Percentiles rank a stretch among this genome's conserved stretches.
Conservation (phyloP, 768 basidiomycete genomes). For the Serendipita vermifera region DNA sequence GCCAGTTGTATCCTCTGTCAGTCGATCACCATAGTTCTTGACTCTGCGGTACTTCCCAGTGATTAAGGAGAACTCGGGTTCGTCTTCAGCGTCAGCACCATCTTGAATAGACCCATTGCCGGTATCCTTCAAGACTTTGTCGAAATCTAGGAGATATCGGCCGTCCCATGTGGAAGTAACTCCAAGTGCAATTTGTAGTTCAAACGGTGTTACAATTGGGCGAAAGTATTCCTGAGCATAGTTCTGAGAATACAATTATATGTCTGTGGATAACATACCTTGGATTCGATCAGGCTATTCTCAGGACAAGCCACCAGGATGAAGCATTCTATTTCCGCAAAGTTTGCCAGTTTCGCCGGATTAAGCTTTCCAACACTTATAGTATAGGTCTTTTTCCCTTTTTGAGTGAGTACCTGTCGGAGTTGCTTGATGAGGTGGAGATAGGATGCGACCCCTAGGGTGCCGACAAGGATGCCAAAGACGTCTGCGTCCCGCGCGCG, state of each 20-base stretch:
- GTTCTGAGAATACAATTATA: no score
- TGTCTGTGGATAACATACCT: slow-evolving; percentile 30
- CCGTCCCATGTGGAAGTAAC: slow-evolving; percentile 57
- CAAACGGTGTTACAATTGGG: slow-evolving; percentile 90
- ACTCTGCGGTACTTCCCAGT: slow-evolving; percentile 77
- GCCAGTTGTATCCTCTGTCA: slow-evolving; percentile 13
- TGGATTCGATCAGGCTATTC: slow-evolving; percentile 68
- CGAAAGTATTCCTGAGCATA: slow-evolving; percentile 83
- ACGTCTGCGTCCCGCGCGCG: slow-evolving; percentile 85
- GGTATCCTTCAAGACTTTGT: slow-evolving; percentile 31
- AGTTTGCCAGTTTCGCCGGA: slow-evolving; percentile 90
- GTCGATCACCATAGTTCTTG: slow-evolving; percentile 43
- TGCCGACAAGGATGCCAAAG: slow-evolving; percentile 89
- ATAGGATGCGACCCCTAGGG: slow-evolving; percentile 82
- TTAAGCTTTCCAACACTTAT: slow-evolving; percentile 91
- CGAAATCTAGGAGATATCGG: slow-evolving; percentile 68
- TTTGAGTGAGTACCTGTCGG: slow-evolving; percentile 49
- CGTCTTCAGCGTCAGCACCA: slow-evolving; percentile 29
- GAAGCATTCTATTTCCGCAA: slow-evolving; percentile 91
- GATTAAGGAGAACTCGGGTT: slow-evolving; percentile 71
- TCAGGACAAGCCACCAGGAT: slow-evolving; percentile 91
- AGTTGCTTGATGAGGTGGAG: slow-evolving; percentile 73
- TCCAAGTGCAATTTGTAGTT: slow-evolving; percentile 69
- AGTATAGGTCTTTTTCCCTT: slow-evolving; percentile 85
- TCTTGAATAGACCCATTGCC: slow-evolving; percentile 11